Conservation (phyloP, 1,139 yeast genomes). For the Trichomonascaceae sp. region DNA sequence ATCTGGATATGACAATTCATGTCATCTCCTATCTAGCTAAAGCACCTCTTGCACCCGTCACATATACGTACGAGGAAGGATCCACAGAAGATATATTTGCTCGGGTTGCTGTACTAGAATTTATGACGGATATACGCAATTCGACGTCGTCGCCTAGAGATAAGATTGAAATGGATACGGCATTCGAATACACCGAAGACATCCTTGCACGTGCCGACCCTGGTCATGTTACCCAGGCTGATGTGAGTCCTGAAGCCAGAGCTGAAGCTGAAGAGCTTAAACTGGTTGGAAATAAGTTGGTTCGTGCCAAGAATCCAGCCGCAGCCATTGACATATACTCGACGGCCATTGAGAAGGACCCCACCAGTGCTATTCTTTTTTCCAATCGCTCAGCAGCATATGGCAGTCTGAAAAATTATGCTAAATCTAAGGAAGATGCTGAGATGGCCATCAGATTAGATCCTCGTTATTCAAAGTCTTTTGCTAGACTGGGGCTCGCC, state of each 20-base stretch:
- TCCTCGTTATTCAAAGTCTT: conserved; percentile 82
- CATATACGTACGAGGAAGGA: no score
- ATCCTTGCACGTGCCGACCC: no score
- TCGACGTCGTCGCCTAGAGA: no score
- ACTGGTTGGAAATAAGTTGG: conserved; percentile 81
- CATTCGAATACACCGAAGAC: no score
- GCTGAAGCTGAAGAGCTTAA: conserved; percentile 79
- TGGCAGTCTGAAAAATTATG: conserved; percentile 70
- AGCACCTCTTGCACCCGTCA: no score
- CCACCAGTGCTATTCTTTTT: conserved; percentile 74
- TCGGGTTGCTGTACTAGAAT: no score
- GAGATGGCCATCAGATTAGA: conserved; percentile 70
- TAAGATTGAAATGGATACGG: no score
- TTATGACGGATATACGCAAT: no score
- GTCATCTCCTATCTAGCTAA: no score
- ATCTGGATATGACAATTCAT: no score
- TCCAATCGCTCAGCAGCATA: conserved; percentile 98
- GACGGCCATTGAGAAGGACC: conserved; percentile 67
- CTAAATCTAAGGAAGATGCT: conserved; percentile 78
- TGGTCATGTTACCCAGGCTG: conserved; percentile 34
- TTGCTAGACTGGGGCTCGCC: conserved; percentile 92
- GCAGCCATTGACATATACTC: conserved; percentile 73
- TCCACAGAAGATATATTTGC: no score
- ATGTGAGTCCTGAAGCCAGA: conserved; percentile 46
- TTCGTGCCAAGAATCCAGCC: conserved; percentile 67